Base-by-base conservation (phyloP, 176 grass and related monocot species). In the Urochloa ruziziensis region DNA sequence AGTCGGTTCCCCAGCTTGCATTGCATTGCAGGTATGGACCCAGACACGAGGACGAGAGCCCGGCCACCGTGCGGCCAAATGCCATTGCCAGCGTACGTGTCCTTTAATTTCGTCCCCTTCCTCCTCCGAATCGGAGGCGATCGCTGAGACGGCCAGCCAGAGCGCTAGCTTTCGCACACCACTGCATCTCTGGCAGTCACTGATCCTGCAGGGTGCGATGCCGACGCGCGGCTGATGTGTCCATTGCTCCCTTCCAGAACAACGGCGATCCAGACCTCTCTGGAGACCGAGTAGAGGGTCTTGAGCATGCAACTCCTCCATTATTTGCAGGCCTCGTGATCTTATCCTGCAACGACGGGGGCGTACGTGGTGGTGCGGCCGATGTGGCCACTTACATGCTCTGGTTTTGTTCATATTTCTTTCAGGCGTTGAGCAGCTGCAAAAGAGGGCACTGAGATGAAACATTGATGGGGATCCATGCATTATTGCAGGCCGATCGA, bases 211-310 rank as follows among this genome's bases (percentile, higher is more conserved):
- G 21, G 19, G 42, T 78, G 75, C 75, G 11, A 11, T 42, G 67
- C 76, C 84, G n/a, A 86, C 67, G 70, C 77, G 21, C 1, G 53
- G 64, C 64, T 48, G 83, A 78, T 48, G 23, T 81, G 82, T n/a
- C 78, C 68, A 40, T 29, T 27, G 27, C 2, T 54, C 52, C 52
- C 19, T 54, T 54, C 52, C 52, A 23, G 52, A 23, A 23, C 52
- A 23, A 23, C 52, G 52, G 52, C 49, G 49, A 52, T 53, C 49
- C 49, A 52, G 39, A 40, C 39, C 39, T 40, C 36, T 37, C 39
- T 53, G 4, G 17, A 21, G 18, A 21, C 1, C 1, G 14, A 48
- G 47, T 53, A 53, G 49, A 19, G 42, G 39, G 39, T 40, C 39
- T 40, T 40, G 39, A 6, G n/a, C n/a, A n/a, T n/a, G n/a, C n/a